A percentile compares a stretch with the other conserved stretches of the same genome.
Evolutionary conservation across 768 basidiomycete genomes (phyloP).

Genomic region (Pulveroboletus sp.): DNA sequence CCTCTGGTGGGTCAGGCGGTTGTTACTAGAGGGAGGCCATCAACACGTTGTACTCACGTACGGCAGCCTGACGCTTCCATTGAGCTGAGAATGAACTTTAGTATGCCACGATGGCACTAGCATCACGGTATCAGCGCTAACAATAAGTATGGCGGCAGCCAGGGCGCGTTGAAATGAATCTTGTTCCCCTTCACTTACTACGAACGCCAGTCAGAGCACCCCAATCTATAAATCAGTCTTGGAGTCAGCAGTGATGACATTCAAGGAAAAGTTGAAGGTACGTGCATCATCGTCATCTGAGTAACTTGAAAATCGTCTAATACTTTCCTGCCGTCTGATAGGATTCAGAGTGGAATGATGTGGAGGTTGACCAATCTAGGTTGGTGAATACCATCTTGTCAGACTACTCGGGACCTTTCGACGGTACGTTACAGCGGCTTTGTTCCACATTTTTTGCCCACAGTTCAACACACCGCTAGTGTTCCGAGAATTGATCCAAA

Average conservation of each 20-base stretch:
- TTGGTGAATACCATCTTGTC: background rate
- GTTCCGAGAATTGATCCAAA: conserved; percentile 51
- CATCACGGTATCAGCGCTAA: background rate
- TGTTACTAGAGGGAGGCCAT: too few species aligned
- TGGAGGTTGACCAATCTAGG: background rate
- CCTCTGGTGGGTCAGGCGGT: too few species aligned
- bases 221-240: too few species aligned
- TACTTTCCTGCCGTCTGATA: background rate
- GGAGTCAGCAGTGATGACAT: too few species aligned
- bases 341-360: background rate
- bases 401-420: background rate
- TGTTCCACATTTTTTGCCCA: background rate
- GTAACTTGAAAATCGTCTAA: too few species aligned
- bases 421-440: background rate
- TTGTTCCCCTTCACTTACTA: too few species aligned
- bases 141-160: too few species aligned
- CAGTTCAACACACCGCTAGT: conserved; percentile 21
- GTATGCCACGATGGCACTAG: too few species aligned
- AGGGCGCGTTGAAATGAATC: too few species aligned
- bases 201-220: too few species aligned
- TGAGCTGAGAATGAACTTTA: background rate
- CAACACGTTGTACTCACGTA: background rate
- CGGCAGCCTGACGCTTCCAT: too few species aligned
- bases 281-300: too few species aligned
- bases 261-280: background rate